Base-by-base conservation (phyloP, 2,329 filamentous ascomycete species). In the Lachnum nothofagi region DNA sequence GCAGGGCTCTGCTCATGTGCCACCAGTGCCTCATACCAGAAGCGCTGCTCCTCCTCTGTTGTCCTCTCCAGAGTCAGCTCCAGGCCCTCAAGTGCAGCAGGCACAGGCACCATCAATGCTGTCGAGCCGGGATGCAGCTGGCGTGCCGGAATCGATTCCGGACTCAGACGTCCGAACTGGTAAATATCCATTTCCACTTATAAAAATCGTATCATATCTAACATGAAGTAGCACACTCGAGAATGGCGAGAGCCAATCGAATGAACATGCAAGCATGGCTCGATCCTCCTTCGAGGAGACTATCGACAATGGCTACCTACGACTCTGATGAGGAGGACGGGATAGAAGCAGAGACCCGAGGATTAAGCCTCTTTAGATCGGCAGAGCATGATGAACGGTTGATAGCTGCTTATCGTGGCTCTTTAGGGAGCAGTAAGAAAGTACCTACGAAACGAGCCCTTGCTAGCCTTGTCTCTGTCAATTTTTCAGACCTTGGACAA, bases 391-490 rank as follows among this genome's bases (percentile, higher is more conserved):
- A 61, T 2, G 56, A 61, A 34, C 56, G 54, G 42, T 45, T 54
- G 4, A 39, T 60, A 41, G 51, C 58, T 31, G 50, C 48, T 19
- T 42, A 63, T 17, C 53, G 59, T 48, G 59, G 55, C 33, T 46
- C 46, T 12, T 22, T 60, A n/a, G 53, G 53, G 9, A 42, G 47
- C 9, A 42, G 44, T 6, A 65, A 65, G 35, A 60, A 49, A 24
- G 52, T 64, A 4, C 56, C 61, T 8, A 61, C 62, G 7, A 62
- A 59, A 42, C 53, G 56, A 23, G 57, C 59, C 37, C 47, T 67
- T 23, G 58, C 52, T 16, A 57, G 60, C n/a, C 54, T 67, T 7
- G 59, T 63, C 38, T 51, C 46, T 9, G 44, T 65, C 9, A 59
- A 64, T 10, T n/a, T 59, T 5, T 48, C 58, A 16, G 58, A 60